A percentile compares a stretch with the other conserved stretches of the same genome.
Evolutionary conservation across 495 filamentous ascomycete genomes (phyloP).

Genomic region (Evansstolkia leycettana): DNA sequence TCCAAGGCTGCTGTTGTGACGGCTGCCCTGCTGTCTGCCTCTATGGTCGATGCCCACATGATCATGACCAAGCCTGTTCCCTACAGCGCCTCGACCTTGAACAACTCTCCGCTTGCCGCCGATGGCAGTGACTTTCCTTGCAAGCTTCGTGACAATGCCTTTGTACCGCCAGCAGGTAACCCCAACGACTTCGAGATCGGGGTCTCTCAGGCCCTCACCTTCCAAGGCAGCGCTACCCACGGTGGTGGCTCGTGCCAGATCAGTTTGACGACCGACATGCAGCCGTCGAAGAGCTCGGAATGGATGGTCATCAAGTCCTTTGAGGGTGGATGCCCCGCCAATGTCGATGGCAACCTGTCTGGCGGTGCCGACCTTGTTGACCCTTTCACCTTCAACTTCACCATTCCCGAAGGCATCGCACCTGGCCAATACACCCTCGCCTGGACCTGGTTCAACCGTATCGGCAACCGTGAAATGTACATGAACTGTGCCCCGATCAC

Average conservation of each 20-base stretch:
- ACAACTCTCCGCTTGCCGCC: slow-evolving; percentile 48
- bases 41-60: slow-evolving; percentile 51
- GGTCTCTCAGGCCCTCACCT: slow-evolving; percentile 13
- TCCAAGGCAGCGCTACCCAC: slow-evolving; percentile 50
- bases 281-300: slow-evolving; percentile 34
- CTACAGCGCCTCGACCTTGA: slow-evolving; percentile 37
- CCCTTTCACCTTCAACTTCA: slow-evolving; percentile 27
- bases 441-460: slow-evolving; percentile 86
- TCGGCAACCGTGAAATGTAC: slow-evolving; percentile 87
- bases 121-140: slow-evolving; percentile 68
- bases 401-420: slow-evolving; percentile 29
- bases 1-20: slow-evolving; percentile 21
- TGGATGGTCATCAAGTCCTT: slow-evolving; percentile 81
- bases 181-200: slow-evolving; percentile 24
- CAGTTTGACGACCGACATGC: slow-evolving; percentile 61
- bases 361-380: slow-evolving; percentile 10
- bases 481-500: slow-evolving; percentile 80
- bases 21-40: slow-evolving; percentile 33
- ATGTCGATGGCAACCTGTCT: slow-evolving; percentile 26
- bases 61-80: slow-evolving; percentile 57
- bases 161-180: slow-evolving; percentile 6
- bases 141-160: slow-evolving; percentile 34
- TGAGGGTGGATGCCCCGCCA: slow-evolving; percentile 64
- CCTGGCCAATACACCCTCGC: slow-evolving; percentile 54
- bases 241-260: slow-evolving; percentile 88